Evolutionary conservation across 129 eudicot genomes (phyloP).

Genomic region (Silybum marianum): DNA sequence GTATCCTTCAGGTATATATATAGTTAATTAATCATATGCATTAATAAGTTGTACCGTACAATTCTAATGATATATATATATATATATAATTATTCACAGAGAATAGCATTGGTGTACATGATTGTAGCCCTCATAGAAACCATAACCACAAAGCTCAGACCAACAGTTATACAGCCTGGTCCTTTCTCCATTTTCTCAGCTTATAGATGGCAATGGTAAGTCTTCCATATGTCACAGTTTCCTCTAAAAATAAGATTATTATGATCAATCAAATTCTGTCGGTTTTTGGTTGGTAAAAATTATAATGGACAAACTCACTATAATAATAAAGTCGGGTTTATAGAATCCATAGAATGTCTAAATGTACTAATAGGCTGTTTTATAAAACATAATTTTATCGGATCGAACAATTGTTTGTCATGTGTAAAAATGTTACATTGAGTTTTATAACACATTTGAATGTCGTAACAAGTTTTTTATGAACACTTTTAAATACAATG

Average conservation of each 20-base stretch:
- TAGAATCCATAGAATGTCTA: too few relatives aligned
- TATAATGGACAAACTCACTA: too few relatives aligned
- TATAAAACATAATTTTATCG: too few relatives aligned
- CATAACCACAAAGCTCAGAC: conserved; percentile 64
- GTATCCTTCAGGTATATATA: conserved; percentile 79
- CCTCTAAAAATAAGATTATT: background rate
- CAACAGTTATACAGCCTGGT: conserved; percentile 47
- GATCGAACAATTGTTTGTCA: too few relatives aligned
- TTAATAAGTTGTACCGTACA: background rate
- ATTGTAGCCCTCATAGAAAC: conserved; percentile 73
- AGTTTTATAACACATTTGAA: too few relatives aligned
- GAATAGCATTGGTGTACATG: conserved; percentile 86
- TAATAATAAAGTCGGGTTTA: too few relatives aligned
- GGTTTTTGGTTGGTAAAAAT: background rate
- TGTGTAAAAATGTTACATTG: too few relatives aligned
- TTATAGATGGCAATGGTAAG: conserved; percentile 86
- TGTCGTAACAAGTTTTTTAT: too few relatives aligned
- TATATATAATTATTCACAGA: conserved; percentile 31
- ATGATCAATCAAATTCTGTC: too few relatives aligned
- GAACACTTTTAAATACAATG: too few relatives aligned
- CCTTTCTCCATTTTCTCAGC: conserved; percentile 70
- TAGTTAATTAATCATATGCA: too few relatives aligned
- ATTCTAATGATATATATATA: background rate
- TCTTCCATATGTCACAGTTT: background rate
- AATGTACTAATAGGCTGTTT: too few relatives aligned